Conservation (phyloP, 768 basidiomycete genomes). For the Termitomyces heimii region DNA sequence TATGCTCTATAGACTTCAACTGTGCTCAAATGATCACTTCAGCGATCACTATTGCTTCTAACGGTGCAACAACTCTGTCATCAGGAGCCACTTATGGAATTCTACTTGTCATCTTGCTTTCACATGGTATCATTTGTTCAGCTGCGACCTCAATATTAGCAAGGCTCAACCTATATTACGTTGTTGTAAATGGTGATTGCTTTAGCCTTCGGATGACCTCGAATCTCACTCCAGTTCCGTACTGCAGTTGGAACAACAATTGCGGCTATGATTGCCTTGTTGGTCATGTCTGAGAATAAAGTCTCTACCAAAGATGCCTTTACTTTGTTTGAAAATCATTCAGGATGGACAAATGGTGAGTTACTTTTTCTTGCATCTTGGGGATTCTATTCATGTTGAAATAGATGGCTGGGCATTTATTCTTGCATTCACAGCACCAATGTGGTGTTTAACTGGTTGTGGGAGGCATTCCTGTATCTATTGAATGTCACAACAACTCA, state of each 20-base stretch:
- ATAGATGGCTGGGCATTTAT: slow-evolving; percentile 74
- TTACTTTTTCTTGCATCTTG: neutral
- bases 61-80: slow-evolving; percentile 46
- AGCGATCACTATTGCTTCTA: slow-evolving; percentile 55
- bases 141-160: slow-evolving; percentile 62
- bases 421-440: slow-evolving; percentile 65
- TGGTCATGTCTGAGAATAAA: neutral
- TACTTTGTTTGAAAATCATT: slow-evolving; percentile 1
- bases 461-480: slow-evolving; percentile 16
- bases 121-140: slow-evolving; percentile 69
- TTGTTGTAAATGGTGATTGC: slow-evolving; percentile 51
- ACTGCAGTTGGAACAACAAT: neutral
- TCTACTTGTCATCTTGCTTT: slow-evolving; percentile 53
- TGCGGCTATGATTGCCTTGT: neutral
- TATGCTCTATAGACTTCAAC: slow-evolving; percentile 72
- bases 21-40: slow-evolving; percentile 78
- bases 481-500: neutral
- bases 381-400: neutral
- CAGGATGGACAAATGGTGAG: neutral
- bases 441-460: slow-evolving; percentile 82
- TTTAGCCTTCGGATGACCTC: neutral
- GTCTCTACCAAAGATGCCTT: neutral
- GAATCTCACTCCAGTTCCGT: neutral
- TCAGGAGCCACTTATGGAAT: slow-evolving; percentile 65
- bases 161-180: slow-evolving; percentile 66